Evolutionary conservation across 139 green algal species (phyloP).

Genomic region (Zygnema cylindricum): DNA sequence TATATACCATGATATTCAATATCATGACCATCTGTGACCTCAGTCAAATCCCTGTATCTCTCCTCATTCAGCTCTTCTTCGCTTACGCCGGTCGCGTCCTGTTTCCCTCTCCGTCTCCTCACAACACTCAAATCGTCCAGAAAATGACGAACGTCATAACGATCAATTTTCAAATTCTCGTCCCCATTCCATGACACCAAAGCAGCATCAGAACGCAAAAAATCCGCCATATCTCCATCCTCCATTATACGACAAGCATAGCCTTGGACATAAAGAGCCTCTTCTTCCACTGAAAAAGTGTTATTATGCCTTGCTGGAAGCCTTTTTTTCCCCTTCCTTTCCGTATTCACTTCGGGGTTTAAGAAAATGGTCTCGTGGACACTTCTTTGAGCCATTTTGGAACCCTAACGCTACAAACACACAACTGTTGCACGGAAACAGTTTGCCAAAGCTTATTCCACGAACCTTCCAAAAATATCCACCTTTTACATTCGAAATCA

Average conservation of each 20-base stretch:
- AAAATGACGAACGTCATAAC: constrained; percentile 36
- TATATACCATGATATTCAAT: too few relatives aligned
- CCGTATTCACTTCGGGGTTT: background rate
- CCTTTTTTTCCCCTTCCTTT: constrained; percentile 5
- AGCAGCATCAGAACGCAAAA: background rate
- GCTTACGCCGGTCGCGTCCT: background rate
- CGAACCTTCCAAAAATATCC: too few relatives aligned
- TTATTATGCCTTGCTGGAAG: background rate
- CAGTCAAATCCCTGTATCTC: constrained; percentile 34
- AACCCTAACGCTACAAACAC: too few relatives aligned
- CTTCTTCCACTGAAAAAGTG: background rate
- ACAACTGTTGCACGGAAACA: too few relatives aligned
- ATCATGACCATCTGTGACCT: background rate
- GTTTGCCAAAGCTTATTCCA: too few relatives aligned
- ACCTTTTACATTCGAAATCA: too few relatives aligned
- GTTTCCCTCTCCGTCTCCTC: too few relatives aligned
- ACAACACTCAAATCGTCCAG: constrained; percentile 15
- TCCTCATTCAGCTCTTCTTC: constrained; percentile 45
- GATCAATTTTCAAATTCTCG: constrained; percentile 21
- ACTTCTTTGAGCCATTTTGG: constrained; percentile 9
- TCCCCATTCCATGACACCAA: constrained; percentile 27
- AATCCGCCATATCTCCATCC: constrained; percentile 12
- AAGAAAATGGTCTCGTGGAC: background rate
- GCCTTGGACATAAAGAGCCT: background rate
- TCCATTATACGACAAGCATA: constrained; percentile 18